Base-by-base conservation (phyloP, 192 early-diverging fungal genomes). In the Mortierella claussenii region DNA sequence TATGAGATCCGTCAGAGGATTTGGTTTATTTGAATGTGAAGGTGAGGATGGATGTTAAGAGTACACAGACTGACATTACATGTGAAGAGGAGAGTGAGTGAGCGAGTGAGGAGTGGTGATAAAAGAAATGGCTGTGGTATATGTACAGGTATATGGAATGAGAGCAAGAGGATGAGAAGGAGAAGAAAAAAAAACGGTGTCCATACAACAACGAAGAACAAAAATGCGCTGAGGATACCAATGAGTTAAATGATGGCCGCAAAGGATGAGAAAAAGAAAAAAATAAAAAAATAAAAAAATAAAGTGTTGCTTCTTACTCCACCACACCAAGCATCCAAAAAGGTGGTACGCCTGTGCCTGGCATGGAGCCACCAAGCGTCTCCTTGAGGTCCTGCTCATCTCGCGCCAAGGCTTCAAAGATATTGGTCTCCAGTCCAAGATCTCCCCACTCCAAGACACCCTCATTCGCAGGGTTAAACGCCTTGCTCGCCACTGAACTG, bases 291-390 rank as follows among this genome's bases (percentile, higher is more conserved):
- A n/a, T 8, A 15, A 27, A n/a, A n/a, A n/a, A n/a, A n/a, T n/a
- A n/a, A n/a, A n/a, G n/a, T n/a, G n/a, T n/a, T n/a, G n/a, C n/a
- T 26, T 7, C 34, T 62, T 62, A 76, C 42, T 56, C 71, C 6
- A 76, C 80, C 4, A 79, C 57, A 23, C 80, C 83, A 23, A 86
- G 37, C 85, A 86, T 86, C 85, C 85, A 86, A 55, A 84, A 86
- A 15, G 82, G 82, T 32, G 85, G 80, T 12, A 86, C 80, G 2
- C 85, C 85, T 7, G 67, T 60, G 26, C 63, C 65, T 18, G 66
- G 76, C 12, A 69, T 26, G 1, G 61, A 62, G n/a, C 68, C 76
- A 17, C 66, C 68, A 36, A 79, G 67, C 1, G 63, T 67, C 10
- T 81, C 55, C 30, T 80, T 68, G 40, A 71, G 26, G 43, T 63